phyloP scores from a whole-genome alignment of 306 rosid species.

The Pyrus pyrifolia region DNA sequence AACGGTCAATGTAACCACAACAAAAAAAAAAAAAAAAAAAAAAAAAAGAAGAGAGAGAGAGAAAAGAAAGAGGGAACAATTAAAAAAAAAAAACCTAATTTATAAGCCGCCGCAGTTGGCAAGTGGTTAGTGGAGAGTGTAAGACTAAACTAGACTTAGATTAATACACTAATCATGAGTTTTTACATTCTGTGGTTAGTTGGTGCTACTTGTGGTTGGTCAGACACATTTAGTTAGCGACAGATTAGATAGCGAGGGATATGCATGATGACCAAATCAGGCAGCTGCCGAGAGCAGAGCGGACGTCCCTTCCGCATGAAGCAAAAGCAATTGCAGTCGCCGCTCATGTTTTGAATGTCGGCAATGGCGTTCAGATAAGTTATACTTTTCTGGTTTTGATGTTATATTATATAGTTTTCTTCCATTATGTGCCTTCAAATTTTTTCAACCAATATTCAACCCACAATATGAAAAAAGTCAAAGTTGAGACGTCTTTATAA shows the following conservation, averaged over 20 bases:
- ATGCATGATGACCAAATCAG: not conserved
- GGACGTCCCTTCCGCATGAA: not conserved
- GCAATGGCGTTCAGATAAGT: not conserved
- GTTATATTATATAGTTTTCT: not conserved
- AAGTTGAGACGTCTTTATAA: too few relatives aligned
- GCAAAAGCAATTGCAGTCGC: not conserved
- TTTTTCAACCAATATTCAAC: too few relatives aligned
- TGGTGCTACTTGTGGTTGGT: not conserved
- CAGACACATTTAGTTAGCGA: not conserved
- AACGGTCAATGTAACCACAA: not conserved
- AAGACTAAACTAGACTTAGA: too few relatives aligned
- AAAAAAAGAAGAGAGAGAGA: not conserved
- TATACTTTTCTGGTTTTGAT: not conserved
- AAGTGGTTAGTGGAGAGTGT: too few relatives aligned
- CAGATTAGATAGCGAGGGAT: not conserved
- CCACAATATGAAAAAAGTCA: too few relatives aligned
- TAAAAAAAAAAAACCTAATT: too few relatives aligned
- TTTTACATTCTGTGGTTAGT: not conserved
- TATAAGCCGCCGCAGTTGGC: too few relatives aligned
- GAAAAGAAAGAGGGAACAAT: too few relatives aligned
- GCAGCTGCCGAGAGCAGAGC: not conserved
- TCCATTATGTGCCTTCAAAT: too few relatives aligned
- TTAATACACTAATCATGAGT: not conserved
- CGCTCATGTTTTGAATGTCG: not conserved
- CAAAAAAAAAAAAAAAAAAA: not conserved